Evolutionary conservation across 495 filamentous ascomycete genomes (phyloP), one percentile per base, ranked within the genome.

Genomic region (Aspergillus hancockii): DNA sequence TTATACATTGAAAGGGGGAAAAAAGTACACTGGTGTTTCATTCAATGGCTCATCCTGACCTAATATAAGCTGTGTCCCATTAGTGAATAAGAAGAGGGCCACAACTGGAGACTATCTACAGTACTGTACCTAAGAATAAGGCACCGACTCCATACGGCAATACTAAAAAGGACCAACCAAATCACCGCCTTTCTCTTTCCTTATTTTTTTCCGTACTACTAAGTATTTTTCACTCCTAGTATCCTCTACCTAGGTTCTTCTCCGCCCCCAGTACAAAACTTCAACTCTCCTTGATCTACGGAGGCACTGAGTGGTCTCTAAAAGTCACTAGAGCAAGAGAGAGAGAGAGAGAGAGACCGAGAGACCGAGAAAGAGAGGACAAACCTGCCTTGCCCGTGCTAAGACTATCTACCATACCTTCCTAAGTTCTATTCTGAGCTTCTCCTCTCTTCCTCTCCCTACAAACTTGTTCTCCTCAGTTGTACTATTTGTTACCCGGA

Each of bases 181-280:
- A 47, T 23, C 43, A 47, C 43, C 43, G 43, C 43, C 43, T 47
- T 47, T 47, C 43, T 4, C 12, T 53, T 38, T 23, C 31, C 34
- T 31, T 55, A 28, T 41, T 55, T 45, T 32, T 59, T 46, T 32
- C 32, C 23, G n/a, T n/a, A n/a, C n/a, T n/a, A n/a, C n/a, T n/a
- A n/a, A n/a, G n/a, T n/a, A n/a, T n/a, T n/a, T n/a, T n/a, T n/a
- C n/a, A n/a, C n/a, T n/a, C n/a, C n/a, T n/a, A n/a, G n/a, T n/a
- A n/a, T n/a, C n/a, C n/a, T n/a, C n/a, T n/a, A n/a, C n/a, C n/a
- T n/a, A n/a, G n/a, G n/a, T 28, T 47, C 25, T 47, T 53, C 45
- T 52, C 57, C 62, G 55, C 57, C 57, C 54, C 38, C 60, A 58
- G 49, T 52, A 23, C 43, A 3, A 47, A 23, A 47, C 43, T 47